Conservation (phyloP, 164 flowering plant genomes). For the Nymphaea thermarum region DNA sequence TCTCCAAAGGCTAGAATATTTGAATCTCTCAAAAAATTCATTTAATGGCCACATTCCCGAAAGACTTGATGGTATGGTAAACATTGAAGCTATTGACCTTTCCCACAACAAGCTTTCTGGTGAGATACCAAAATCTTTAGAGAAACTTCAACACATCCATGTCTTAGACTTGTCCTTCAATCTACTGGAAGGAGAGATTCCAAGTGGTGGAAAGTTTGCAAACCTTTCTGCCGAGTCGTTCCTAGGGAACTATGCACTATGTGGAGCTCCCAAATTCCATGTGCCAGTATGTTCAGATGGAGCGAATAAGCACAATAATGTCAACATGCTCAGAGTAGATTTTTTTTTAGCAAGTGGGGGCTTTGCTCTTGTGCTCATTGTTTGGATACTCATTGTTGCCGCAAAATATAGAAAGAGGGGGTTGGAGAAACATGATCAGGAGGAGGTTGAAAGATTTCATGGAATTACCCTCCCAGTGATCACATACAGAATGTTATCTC, state of each 20-base stretch:
- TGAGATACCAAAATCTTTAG: constrained; percentile 1
- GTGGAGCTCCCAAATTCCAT: background rate
- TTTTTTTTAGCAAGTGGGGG: too few species aligned
- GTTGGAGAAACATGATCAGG: too few species aligned
- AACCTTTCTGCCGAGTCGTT: background rate
- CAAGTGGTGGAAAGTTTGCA: constrained; percentile 1
- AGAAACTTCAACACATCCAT: background rate
- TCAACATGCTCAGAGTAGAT: too few species aligned
- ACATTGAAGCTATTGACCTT: background rate
- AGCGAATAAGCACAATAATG: too few species aligned
- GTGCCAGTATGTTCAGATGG: background rate
- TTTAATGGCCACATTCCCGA: background rate
- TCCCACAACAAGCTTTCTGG: constrained; percentile 1
- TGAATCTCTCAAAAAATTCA: background rate
- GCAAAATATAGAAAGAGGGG: background rate
- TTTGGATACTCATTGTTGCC: background rate
- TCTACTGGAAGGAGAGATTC: constrained; percentile 3
- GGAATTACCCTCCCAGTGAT: too few species aligned
- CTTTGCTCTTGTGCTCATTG: background rate
- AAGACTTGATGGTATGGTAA: background rate
- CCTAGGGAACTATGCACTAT: background rate
- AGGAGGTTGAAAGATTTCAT: background rate
- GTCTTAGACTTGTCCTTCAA: constrained; percentile 5
- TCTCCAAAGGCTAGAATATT: background rate
- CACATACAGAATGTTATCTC: too few species aligned